Conservation (phyloP, 2,329 filamentous ascomycete species). For the Penicillium sp. region DNA sequence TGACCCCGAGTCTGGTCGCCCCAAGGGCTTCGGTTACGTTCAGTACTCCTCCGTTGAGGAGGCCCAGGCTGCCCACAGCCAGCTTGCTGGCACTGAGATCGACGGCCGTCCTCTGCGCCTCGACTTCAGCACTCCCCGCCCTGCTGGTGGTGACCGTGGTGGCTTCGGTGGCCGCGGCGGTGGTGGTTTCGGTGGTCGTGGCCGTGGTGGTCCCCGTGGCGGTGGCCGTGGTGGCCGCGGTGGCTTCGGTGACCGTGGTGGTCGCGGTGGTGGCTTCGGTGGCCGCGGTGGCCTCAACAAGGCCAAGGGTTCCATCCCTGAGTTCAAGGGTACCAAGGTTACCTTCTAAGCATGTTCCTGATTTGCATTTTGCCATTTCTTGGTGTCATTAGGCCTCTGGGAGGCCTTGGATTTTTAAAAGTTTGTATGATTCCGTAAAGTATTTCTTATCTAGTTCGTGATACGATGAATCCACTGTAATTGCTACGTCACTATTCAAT, state of each 20-base stretch:
- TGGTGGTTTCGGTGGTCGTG: conserved; percentile 41
- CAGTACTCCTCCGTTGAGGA: conserved; percentile 81
- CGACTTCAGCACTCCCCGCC: conserved; percentile 73
- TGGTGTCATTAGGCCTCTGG: conserved; percentile 23
- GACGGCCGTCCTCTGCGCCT: conserved; percentile 74
- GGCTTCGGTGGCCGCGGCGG: conserved; percentile 54
- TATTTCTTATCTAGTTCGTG: neutral
- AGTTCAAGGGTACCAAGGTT: conserved; percentile 78
- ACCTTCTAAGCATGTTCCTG: conserved; percentile 56
- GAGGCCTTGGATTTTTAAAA: conserved; percentile 15
- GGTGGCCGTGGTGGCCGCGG: conserved; percentile 41
- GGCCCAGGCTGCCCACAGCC: conserved; percentile 71
- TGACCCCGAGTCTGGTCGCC: conserved; percentile 76
- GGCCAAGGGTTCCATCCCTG: conserved; percentile 58
- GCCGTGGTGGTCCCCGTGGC: conserved; percentile 53
- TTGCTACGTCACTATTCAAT: conserved; percentile 13
- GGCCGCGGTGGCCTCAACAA: conserved; percentile 48
- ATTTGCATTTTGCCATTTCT: conserved; percentile 16
- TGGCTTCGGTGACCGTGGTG: conserved; percentile 47
- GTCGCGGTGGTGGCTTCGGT: conserved; percentile 44
- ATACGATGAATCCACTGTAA: conserved; percentile 14
- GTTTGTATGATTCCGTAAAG: conserved; percentile 18
- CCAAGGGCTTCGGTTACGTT: conserved; percentile 93
- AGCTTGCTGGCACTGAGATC: conserved; percentile 70
- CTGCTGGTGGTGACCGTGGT: conserved; percentile 47